Evolutionary conservation across 176 grass and related monocot species (phyloP), one percentile per base, ranked within the genome.

Genomic region (Aegilops bicornis): DNA sequence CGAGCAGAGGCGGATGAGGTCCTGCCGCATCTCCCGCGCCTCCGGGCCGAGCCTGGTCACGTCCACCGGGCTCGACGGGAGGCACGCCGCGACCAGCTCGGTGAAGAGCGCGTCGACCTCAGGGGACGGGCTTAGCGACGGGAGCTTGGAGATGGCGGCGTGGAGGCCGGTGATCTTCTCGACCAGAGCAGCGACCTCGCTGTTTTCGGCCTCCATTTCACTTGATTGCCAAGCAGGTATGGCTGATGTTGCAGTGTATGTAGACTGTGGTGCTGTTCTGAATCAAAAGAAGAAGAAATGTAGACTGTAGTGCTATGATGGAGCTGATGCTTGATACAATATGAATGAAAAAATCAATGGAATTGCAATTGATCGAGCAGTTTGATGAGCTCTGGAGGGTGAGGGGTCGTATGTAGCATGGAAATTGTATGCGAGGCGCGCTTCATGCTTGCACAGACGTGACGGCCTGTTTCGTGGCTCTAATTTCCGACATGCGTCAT

Each of bases 1-100:
- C 33, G 82, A 87, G 87, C 92, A 98, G 5, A 98, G 64, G 19
- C 74, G 63, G 17, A 95, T 92, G 14, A 98, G 91, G 30, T 83
- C 84, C 32, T 76, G 63, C 2, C 95, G 78, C 92, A 91, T 93
- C 83, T 66, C 54, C 86, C 91, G 90, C 6, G 39, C 87, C 35
- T 87, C 60, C 0, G 68, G 39, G 16, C 47, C 10, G 6, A 98
- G 93, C 69, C 79, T 76, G 10, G 89, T 68, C 68, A 98, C 95
- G 40, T 98, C 93, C 14, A 98, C 89, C 0, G 85, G n/a, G 61
- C 77, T 85, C 3, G 77, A 72, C 23, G 95, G 92, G 87, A 97
- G 90, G 83, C 92, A 97, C 9, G 91, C 22, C 19, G 19, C 19
- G 54, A 59, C 54, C 54, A 59, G 54, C 54, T 59, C 54, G 1